These are phyloP conservation scores for Phalaenopsis hybrid DNA, from an alignment of 116 monocot species.

Conservation along the genomic window DNA sequence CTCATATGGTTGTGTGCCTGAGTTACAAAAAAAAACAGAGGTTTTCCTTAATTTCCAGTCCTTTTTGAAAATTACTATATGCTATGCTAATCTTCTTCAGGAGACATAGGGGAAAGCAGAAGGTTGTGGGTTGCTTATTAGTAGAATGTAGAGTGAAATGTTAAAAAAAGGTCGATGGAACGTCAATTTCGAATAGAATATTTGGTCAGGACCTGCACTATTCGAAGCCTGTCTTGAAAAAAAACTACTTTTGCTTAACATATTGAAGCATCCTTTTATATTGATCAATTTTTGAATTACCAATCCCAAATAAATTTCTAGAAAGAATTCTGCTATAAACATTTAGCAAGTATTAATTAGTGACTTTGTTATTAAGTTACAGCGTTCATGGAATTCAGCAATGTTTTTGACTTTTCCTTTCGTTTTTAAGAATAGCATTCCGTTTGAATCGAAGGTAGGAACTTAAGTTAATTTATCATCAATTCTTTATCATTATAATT, in stretches of 20 bases:
- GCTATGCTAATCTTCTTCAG: no score
- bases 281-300: not conserved
- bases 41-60: not conserved
- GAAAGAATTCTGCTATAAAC: no score
- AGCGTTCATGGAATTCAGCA: no score
- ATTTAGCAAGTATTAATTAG: not conserved
- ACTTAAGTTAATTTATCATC: no score
- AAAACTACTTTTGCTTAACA: no score
- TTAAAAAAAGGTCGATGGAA: not conserved
- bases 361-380: not conserved
- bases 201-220: not conserved
- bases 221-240: not conserved
- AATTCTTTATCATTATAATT: no score
- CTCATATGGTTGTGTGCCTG: no score
- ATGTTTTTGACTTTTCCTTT: no score
- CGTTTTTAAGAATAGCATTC: no score
- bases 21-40: not conserved
- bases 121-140: not conserved
- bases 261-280: not conserved
- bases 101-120: not conserved
- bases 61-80: no score
- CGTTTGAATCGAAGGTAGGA: no score
- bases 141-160: not conserved
- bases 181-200: not conserved
- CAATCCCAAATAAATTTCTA: no score